Evolutionary conservation across 2,329 filamentous ascomycete genomes (phyloP), one percentile per base, ranked within the genome.

Genomic region (Sphaerostilbella broomeana): DNA sequence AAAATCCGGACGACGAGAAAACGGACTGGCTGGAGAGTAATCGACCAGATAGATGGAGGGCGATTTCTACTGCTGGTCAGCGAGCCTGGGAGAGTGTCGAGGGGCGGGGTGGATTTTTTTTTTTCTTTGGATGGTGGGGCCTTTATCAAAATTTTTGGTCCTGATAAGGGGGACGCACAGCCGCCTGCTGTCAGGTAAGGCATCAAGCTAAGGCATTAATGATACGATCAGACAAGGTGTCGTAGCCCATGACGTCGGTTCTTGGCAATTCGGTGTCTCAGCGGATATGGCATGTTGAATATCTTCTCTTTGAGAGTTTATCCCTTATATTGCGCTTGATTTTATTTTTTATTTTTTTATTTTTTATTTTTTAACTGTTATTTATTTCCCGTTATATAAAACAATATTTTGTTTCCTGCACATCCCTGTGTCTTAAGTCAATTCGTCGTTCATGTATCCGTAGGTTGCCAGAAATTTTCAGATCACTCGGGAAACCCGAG

Each of bases 91-190:
- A 38, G 40, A 43, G 43, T 49, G 45, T 47, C 47, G 31, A 24
- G 42, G 43, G 27, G 60, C 60, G 61, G 61, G 61, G 61, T 63
- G 59, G 56, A 58, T 61, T 62, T 61, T 40, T 60, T 58, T 62
- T 61, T 61, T n/a, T n/a, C 52, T 62, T 61, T 59, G 53, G 53
- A 54, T 60, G 53, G 61, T 62, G 61, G 61, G 60, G 60, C 58
- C 49, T 43, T 53, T 57, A 55, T 52, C 53, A 59, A 54, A 59
- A 55, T 57, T 61, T 58, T 59, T 54, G 54, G 42, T 18, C 20
- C 15, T 24, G 42, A 44, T 44, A 44, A 44, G 42, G 37, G 21
- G 26, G 35, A 30, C 30, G 25, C 29, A 43, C 36, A 43, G 29
- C 26, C 36, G n/a, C n/a, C n/a, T n/a, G n/a, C n/a, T n/a, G n/a